phyloP scores from a whole-genome alignment of 225 moss, liverwort and hornwort genomes.

The Thuidium tamariscinum region DNA sequence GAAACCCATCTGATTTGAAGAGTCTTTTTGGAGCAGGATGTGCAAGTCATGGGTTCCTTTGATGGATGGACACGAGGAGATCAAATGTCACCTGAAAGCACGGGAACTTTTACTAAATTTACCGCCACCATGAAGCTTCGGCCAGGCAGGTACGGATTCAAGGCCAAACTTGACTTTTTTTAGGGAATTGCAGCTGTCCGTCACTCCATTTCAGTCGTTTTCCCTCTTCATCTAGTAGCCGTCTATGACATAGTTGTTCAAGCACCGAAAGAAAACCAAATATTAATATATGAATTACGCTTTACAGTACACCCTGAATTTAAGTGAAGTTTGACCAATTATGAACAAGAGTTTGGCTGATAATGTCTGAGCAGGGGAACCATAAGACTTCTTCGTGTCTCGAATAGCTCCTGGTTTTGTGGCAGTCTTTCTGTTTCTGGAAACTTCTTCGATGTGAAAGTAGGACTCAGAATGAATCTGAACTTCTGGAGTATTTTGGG shows the following conservation, averaged over 20 bases:
- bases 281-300: neutral
- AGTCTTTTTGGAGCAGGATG: constrained; percentile 1
- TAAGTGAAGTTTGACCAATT: neutral
- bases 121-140: constrained; percentile 5
- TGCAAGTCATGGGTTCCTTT: constrained; percentile 35
- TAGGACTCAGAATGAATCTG: neutral
- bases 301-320: neutral
- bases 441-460: neutral
- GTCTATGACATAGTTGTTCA: neutral
- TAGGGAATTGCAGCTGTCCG: neutral
- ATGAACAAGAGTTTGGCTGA: neutral
- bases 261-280: neutral
- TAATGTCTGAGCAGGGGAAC: neutral
- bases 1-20: neutral
- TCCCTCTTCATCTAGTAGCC: neutral
- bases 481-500: neutral
- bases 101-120: constrained; percentile 16
- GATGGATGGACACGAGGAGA: constrained; percentile 25
- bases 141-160: constrained; percentile 3
- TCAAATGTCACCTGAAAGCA: constrained; percentile 19
- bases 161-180: neutral
- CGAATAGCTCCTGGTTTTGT: neutral
- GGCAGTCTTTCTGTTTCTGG: neutral
- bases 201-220: neutral
- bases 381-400: neutral